Percentiles rank a stretch among this genome's conserved stretches.
These are phyloP conservation scores for Pythium insidiosum DNA, from an alignment of 352 stramenopile species.

Conservation along the genomic window DNA sequence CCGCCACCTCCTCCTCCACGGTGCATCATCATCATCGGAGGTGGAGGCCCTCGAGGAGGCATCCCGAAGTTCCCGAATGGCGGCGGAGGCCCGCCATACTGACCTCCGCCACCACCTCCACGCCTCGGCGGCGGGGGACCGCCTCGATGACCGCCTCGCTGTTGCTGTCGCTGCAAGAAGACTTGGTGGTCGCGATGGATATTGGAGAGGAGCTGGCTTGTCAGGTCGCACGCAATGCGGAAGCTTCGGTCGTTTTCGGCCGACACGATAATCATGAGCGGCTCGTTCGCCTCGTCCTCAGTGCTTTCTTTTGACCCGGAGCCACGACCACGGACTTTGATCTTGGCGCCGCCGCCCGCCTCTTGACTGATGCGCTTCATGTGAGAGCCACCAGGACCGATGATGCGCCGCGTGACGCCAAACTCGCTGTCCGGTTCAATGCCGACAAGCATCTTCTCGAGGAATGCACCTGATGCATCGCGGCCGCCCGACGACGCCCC, in stretches of 20 bases:
- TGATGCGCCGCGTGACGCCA: slow-evolving; percentile 75
- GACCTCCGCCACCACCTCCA: no score
- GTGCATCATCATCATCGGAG: no score
- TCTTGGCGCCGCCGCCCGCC: slow-evolving; percentile 69
- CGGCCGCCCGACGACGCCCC: slow-evolving; percentile 3
- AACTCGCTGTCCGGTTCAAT: slow-evolving; percentile 87
- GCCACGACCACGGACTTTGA: slow-evolving; percentile 75
- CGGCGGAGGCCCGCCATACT: no score
- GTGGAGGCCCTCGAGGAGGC: no score
- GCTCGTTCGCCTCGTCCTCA: slow-evolving; percentile 63
- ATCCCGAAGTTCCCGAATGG: no score
- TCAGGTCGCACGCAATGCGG: slow-evolving; percentile 62
- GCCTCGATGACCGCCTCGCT: slow-evolving; percentile 6
- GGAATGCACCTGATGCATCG: slow-evolving; percentile 20
- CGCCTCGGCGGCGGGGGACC: background rate
- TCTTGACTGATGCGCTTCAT: slow-evolving; percentile 87
- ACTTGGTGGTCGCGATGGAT: slow-evolving; percentile 77
- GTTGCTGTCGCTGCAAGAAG: slow-evolving; percentile 39
- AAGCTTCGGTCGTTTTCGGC: slow-evolving; percentile 83
- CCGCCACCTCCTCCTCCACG: no score
- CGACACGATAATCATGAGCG: slow-evolving; percentile 78
- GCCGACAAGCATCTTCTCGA: slow-evolving; percentile 73
- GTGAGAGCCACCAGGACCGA: slow-evolving; percentile 65
- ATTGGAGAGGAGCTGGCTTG: slow-evolving; percentile 46
- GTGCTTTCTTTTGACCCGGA: slow-evolving; percentile 72